Conservation (phyloP, 768 basidiomycete species). For the Pleurotus tuber-regium region DNA sequence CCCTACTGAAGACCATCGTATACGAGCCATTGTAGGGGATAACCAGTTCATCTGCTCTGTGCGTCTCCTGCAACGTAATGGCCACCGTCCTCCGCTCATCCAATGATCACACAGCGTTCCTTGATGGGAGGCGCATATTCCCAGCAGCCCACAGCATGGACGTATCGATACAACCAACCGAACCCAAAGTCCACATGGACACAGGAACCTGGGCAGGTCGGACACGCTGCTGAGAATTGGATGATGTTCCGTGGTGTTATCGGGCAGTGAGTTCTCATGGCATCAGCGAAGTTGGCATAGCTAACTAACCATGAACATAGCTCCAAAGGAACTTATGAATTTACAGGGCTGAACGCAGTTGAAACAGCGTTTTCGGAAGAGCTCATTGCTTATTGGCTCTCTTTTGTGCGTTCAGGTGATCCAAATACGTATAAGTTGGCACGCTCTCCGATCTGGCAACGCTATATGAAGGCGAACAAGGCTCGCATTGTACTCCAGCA, state of each 20-base stretch:
- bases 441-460: conserved; percentile 49
- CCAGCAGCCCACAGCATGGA: conserved; percentile 37
- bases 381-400: conserved; percentile 64
- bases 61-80: too few relatives aligned
- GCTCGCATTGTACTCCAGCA: conserved; percentile 43
- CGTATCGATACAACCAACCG: conserved; percentile 59
- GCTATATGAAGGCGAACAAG: conserved; percentile 28
- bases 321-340: too few relatives aligned
- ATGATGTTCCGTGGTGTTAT: too few relatives aligned
- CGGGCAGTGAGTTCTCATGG: too few relatives aligned
- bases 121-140: conserved; percentile 44
- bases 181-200: conserved; percentile 34
- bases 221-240: conserved; percentile 61
- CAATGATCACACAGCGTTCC: too few relatives aligned
- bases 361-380: conserved; percentile 55
- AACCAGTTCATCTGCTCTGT: conserved; percentile 51
- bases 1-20: conserved; percentile 36
- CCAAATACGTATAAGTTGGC: conserved; percentile 55
- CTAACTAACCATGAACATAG: too few relatives aligned
- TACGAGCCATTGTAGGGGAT: conserved; percentile 48
- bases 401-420: conserved; percentile 55
- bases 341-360: too few relatives aligned
- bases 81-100: too few relatives aligned
- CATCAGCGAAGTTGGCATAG: too few relatives aligned
- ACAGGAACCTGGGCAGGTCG: conserved; percentile 30